Conservation (phyloP, 225 moss, liverwort and hornwort species). For the Asterella californica region DNA sequence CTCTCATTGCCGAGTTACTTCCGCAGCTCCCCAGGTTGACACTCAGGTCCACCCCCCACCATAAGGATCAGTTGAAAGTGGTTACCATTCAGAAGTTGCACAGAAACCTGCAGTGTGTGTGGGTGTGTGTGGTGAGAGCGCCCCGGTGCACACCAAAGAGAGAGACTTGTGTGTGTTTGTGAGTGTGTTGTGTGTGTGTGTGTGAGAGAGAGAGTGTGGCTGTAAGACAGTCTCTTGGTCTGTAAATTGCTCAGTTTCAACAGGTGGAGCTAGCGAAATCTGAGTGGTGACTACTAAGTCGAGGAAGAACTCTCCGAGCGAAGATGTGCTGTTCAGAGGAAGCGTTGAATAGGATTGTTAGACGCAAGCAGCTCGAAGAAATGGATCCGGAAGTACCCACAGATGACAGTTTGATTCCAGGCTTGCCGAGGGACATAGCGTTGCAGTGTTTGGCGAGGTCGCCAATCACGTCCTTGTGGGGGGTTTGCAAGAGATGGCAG, state of each 20-base stretch:
- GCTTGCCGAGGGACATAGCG: conserved; percentile 58
- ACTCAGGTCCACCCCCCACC: too few species aligned
- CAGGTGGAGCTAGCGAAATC: too few species aligned
- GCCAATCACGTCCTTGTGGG: conserved; percentile 42
- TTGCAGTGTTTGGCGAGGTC: conserved; percentile 64
- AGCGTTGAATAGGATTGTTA: neutral
- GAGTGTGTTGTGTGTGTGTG: too few species aligned
- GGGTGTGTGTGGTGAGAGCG: too few species aligned
- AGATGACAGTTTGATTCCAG: conserved; percentile 36
- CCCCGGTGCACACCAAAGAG: neutral
- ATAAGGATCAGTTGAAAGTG: too few species aligned
- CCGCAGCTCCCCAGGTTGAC: too few species aligned
- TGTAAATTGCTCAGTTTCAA: neutral
- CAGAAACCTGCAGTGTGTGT: too few species aligned
- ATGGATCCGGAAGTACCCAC: neutral
- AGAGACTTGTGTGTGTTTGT: too few species aligned
- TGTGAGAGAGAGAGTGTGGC: neutral
- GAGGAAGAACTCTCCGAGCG: neutral
- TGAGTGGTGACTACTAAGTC: neutral
- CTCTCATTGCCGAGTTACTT: too few species aligned
- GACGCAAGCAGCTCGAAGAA: too few species aligned
- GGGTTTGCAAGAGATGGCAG: conserved; percentile 59
- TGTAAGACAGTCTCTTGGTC: neutral
- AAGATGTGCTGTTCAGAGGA: neutral
- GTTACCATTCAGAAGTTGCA: too few species aligned